A percentile compares a stretch with the other conserved stretches of the same genome.
phyloP scores from a whole-genome alignment of 2,329 filamentous ascomycete species.

The Sporothrix brasiliensis region DNA sequence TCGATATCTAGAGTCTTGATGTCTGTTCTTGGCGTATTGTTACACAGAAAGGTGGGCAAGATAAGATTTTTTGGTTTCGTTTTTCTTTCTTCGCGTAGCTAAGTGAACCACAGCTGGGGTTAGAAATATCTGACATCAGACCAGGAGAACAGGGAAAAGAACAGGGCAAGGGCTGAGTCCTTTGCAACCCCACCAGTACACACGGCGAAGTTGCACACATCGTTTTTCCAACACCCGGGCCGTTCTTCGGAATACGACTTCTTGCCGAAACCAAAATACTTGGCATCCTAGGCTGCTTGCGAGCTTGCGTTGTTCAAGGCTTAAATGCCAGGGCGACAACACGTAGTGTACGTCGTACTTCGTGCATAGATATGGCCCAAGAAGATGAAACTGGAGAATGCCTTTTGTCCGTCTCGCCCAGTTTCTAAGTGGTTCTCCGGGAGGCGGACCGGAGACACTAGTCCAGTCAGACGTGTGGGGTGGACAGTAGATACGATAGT shows the following conservation, averaged over 20 bases:
- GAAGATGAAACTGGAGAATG: not conserved
- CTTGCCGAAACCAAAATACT: constrained; percentile 16
- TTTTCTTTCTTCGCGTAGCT: not conserved
- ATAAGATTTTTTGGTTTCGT: constrained; percentile 2
- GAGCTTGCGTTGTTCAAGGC: not conserved
- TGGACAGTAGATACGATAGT: not conserved
- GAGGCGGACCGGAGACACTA: not conserved
- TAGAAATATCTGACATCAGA: constrained; percentile 24
- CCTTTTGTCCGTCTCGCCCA: not conserved
- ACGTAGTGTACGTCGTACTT: not conserved
- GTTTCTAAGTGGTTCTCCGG: constrained; percentile 7
- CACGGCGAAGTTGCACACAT: not conserved
- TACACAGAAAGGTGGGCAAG: constrained; percentile 3
- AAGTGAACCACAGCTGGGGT: not conserved
- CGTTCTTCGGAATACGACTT: constrained; percentile 24
- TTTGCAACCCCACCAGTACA: not conserved
- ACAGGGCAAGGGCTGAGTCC: not conserved
- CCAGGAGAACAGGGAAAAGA: not conserved
- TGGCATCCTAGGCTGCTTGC: not conserved
- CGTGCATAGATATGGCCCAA: not conserved
- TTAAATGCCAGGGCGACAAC: too few relatives aligned
- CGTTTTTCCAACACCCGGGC: constrained; percentile 19
- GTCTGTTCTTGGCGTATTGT: constrained; percentile 24
- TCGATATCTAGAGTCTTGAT: constrained; percentile 24
- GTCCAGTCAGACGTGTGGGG: too few relatives aligned